These are phyloP conservation scores for Neurospora sp. DNA, from an alignment of 2,329 filamentous ascomycete species.

Conservation along the genomic window DNA sequence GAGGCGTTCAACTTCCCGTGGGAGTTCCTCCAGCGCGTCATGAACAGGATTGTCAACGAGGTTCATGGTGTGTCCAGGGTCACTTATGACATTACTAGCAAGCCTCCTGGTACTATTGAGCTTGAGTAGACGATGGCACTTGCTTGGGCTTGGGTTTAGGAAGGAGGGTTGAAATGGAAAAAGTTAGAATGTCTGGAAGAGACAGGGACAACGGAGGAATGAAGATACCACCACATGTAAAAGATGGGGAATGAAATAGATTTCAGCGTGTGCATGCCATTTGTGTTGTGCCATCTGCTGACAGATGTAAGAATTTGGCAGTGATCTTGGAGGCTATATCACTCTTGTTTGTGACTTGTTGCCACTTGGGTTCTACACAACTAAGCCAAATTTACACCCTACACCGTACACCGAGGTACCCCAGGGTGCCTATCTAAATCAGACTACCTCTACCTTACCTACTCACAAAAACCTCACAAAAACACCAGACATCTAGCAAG, in stretches of 20 bases:
- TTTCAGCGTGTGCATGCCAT: neutral
- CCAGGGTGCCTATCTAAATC: no score
- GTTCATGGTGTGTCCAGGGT: constrained; percentile 15
- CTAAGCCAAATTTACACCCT: no score
- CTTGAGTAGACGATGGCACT: constrained; percentile 45
- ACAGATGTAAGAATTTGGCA: neutral
- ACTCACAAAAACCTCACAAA: neutral
- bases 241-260: neutral
- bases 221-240: neutral
- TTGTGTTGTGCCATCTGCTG: neutral
- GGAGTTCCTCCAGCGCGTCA: constrained; percentile 15
- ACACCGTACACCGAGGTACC: no score
- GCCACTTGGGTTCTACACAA: neutral
- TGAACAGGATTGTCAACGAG: constrained; percentile 17
- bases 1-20: constrained; percentile 30
- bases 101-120: constrained; percentile 64
- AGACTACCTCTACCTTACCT: no score
- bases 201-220: neutral
- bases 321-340: neutral
- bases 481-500: neutral
- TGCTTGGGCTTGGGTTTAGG: neutral
- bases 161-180: neutral
- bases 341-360: neutral
- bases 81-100: constrained; percentile 38
- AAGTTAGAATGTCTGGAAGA: neutral